Percentiles rank a stretch among this genome's conserved stretches.
Conservation (phyloP, 2,329 filamentous ascomycete genomes). For the Epicoccum sorghinum region DNA sequence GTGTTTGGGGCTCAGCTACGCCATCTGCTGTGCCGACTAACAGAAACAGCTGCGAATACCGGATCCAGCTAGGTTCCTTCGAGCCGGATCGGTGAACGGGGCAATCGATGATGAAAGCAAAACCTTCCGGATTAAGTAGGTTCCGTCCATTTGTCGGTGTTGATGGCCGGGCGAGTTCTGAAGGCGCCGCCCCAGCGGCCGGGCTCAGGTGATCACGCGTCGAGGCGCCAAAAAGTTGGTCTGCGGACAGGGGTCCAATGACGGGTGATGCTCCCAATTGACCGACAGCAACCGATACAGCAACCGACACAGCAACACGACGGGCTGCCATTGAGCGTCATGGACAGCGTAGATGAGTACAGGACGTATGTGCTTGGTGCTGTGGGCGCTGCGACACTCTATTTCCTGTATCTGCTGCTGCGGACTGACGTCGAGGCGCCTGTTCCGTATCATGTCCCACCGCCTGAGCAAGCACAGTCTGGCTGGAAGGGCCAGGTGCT, state of each 20-base stretch:
- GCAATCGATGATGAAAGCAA: neutral
- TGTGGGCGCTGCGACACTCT: conserved; percentile 31
- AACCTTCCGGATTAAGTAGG: conserved; percentile 10
- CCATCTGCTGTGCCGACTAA: no score
- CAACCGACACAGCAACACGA: neutral
- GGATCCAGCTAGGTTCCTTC: neutral
- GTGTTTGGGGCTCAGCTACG: neutral
- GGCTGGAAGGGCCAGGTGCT: conserved; percentile 63
- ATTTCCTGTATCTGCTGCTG: conserved; percentile 33
- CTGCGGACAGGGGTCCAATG: conserved; percentile 12
- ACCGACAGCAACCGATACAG: neutral
- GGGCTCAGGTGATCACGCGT: conserved; percentile 27
- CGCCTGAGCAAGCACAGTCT: conserved; percentile 64
- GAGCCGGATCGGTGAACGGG: conserved; percentile 1
- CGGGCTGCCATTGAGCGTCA: conserved; percentile 20
- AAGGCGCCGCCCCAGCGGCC: no score
- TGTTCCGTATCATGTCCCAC: conserved; percentile 65
- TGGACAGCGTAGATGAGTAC: conserved; percentile 38
- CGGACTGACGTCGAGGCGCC: conserved; percentile 47
- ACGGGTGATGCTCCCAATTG: neutral
- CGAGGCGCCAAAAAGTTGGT: conserved; percentile 5
- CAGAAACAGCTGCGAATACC: neutral
- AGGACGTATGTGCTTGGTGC: conserved; percentile 26
- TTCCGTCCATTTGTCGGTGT: neutral
- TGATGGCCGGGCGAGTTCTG: neutral